Conservation (phyloP, 1,284 basidiomycete genomes). For the Puccinia hordei region DNA sequence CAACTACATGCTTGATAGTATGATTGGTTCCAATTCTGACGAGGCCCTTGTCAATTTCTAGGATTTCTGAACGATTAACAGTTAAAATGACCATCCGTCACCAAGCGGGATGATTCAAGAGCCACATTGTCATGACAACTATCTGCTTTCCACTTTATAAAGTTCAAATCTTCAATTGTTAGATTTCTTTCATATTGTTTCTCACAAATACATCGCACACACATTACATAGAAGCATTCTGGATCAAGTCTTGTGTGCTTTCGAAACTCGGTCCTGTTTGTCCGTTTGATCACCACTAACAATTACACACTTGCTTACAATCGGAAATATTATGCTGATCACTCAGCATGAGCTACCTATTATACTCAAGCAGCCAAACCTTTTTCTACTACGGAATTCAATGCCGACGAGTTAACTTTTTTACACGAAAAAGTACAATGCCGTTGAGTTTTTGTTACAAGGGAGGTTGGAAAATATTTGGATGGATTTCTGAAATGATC, state of each 20-base stretch:
- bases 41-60: not conserved
- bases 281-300: not conserved
- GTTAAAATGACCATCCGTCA: not conserved
- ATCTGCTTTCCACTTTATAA: not conserved
- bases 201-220: not conserved
- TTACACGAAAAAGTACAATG: too few relatives aligned
- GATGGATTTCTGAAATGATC: too few relatives aligned
- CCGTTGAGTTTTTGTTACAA: too few relatives aligned
- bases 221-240: constrained; percentile 10
- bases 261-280: not conserved
- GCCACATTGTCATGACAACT: not conserved
- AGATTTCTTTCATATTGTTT: constrained; percentile 6
- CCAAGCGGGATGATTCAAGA: not conserved
- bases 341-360: too few relatives aligned
- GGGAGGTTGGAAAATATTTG: too few relatives aligned
- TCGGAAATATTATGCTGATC: too few relatives aligned
- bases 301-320: too few relatives aligned
- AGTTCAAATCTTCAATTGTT: not conserved
- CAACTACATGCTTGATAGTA: not conserved
- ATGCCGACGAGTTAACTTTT: too few relatives aligned
- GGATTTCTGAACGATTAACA: constrained; percentile 1
- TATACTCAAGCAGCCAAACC: too few relatives aligned
- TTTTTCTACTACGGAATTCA: too few relatives aligned
- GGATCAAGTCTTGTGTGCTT: constrained; percentile 14
- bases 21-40: too few relatives aligned